phyloP scores from a whole-genome alignment of 2,329 filamentous ascomycete species.

The Penicillium glabrum region DNA sequence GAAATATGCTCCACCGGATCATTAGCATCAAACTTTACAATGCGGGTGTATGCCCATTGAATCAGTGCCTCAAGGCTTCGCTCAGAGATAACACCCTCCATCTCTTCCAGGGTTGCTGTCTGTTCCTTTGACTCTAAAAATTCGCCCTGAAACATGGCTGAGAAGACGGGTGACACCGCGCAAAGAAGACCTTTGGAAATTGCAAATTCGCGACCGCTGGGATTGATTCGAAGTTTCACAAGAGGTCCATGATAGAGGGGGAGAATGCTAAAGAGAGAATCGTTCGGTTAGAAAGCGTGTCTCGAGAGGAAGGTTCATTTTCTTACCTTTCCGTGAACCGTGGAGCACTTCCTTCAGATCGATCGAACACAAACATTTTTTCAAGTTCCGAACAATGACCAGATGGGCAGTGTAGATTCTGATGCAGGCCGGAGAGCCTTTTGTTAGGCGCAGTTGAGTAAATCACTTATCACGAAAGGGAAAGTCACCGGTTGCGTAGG shows the following conservation, averaged over 20 bases:
- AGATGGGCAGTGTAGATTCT: no score
- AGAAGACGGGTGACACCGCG: constrained; percentile 7
- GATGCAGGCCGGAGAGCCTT: no score
- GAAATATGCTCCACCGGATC: constrained; percentile 1
- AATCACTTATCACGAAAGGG: no score
- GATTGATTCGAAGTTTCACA: constrained; percentile 8
- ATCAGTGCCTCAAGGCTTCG: constrained; percentile 11
- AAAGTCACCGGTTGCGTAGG: no score
- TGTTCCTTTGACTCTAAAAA: constrained; percentile 8
- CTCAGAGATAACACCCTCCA: constrained; percentile 4
- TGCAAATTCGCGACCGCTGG: constrained; percentile 1
- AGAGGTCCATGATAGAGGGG: constrained; percentile 9
- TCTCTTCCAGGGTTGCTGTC: constrained; percentile 10
- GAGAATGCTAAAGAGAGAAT: constrained; percentile 3
- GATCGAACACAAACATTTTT: no score
- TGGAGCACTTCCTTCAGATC: not conserved
- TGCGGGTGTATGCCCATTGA: constrained; percentile 15
- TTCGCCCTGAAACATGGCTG: constrained; percentile 13
- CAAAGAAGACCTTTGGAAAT: constrained; percentile 11
- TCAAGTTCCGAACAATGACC: no score
- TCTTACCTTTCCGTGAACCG: not conserved
- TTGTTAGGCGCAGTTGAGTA: no score
- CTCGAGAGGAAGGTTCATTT: not conserved
- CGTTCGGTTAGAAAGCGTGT: no score
- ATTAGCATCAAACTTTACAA: constrained; percentile 1